Evolutionary conservation across 2,329 filamentous ascomycete species (phyloP).

Genomic region (Arthrobotrys megalospora): DNA sequence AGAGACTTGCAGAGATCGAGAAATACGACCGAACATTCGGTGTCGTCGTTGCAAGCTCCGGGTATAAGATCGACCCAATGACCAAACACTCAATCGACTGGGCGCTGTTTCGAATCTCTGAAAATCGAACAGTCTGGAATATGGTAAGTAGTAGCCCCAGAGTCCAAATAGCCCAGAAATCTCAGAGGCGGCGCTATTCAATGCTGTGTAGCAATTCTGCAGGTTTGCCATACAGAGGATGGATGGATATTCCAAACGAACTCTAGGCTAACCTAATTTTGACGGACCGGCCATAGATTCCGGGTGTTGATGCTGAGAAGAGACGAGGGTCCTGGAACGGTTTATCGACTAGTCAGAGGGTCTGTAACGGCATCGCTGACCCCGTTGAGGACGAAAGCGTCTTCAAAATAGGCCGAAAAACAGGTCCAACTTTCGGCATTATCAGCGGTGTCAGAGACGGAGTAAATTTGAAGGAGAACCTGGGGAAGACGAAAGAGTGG

Average conservation of each 20-base stretch:
- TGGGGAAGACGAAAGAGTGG: slow-evolving; percentile 17
- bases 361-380: slow-evolving; percentile 24
- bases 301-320: neutral
- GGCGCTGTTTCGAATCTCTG: neutral
- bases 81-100: neutral
- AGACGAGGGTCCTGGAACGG: neutral
- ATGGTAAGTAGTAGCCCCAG: too few relatives aligned
- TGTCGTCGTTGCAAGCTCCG: neutral
- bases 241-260: neutral
- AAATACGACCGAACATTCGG: slow-evolving; percentile 23
- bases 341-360: neutral
- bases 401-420: slow-evolving; percentile 32
- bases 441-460: slow-evolving; percentile 18
- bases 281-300: neutral
- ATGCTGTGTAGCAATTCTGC: neutral
- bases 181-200: too few relatives aligned
- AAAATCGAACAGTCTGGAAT: neutral
- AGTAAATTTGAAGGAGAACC: slow-evolving; percentile 16
- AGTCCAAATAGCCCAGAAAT: too few relatives aligned
- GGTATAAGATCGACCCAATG: neutral
- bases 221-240: neutral
- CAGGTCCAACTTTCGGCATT: slow-evolving; percentile 11
- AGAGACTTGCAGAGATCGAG: neutral
- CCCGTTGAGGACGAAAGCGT: slow-evolving; percentile 23
- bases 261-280: neutral